These are phyloP conservation scores for Claviceps spartinae DNA, from an alignment of 2,329 filamentous ascomycete species.

Conservation along the genomic window DNA sequence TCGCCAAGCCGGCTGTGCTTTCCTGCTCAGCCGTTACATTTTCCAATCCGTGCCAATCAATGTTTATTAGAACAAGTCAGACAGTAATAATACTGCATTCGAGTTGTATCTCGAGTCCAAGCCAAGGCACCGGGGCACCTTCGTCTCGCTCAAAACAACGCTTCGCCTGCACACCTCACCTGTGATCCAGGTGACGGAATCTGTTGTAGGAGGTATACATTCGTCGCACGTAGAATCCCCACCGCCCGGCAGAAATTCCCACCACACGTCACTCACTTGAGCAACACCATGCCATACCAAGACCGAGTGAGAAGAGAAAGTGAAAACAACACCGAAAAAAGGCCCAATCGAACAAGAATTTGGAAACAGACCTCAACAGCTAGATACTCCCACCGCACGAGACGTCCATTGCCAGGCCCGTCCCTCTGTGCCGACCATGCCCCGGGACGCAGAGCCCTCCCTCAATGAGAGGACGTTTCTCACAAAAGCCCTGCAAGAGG, in stretches of 20 bases:
- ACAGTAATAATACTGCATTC: too few relatives aligned
- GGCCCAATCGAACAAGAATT: neutral
- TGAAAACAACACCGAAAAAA: slow-evolving; percentile 1
- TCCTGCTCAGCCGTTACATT: too few relatives aligned
- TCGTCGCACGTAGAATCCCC: slow-evolving; percentile 1
- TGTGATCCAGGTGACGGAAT: neutral
- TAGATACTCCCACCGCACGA: neutral
- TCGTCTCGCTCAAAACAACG: too few relatives aligned
- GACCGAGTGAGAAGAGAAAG: slow-evolving; percentile 5
- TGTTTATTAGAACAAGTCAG: too few relatives aligned
- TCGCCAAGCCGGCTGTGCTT: too few relatives aligned
- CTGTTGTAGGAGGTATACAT: neutral
- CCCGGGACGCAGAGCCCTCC: slow-evolving; percentile 82
- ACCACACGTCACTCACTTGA: slow-evolving; percentile 5
- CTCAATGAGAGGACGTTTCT: slow-evolving; percentile 81
- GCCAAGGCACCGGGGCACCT: too few relatives aligned
- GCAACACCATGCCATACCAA: neutral
- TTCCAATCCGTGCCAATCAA: too few relatives aligned
- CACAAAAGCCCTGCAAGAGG: slow-evolving; percentile 65
- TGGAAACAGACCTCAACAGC: neutral
- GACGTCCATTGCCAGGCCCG: neutral
- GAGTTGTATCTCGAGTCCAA: too few relatives aligned
- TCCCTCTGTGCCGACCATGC: slow-evolving; percentile 45
- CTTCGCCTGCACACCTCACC: too few relatives aligned
- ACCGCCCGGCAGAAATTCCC: slow-evolving; percentile 39